Evolutionary conservation across 495 filamentous ascomycete genomes (phyloP), one percentile per base, ranked within the genome.

Genomic region (Xylaria intraflava): DNA sequence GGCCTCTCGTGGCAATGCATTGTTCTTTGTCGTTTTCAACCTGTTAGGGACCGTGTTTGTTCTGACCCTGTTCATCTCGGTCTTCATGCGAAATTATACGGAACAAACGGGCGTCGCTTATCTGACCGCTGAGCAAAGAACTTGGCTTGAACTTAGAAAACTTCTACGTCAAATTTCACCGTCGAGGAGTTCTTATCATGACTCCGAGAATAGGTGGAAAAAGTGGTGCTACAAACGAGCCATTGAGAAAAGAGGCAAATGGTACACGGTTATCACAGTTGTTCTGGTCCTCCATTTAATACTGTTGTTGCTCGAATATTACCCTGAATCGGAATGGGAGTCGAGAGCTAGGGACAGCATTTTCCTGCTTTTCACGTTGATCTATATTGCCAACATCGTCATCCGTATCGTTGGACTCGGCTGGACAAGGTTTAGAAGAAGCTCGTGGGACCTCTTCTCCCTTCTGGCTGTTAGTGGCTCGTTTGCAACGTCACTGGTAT

Each of bases 1-100:
- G 56, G 74, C 79, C 4, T 80, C 84, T 3, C 87, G 91, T 59
- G 89, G 84, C 20, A 96, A 97, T 58, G 92, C 87, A 2, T 58
- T 96, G 20, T 97, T 96, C 78, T 95, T 97, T 68, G 82, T 99
- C 44, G 79, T 89, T 11, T 99, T 97, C 82, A 99, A 99, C 68
- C 80, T 99, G 58, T 79, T 99, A 53, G 91, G 90, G 22, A 88
- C 94, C 2, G 94, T 99, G 64, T 99, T 99, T 74, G 89, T 99
- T 46, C 75, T 99, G 69, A 99, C 94, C 1, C 74, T 99, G 64
- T 99, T 99, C 66, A 93, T 97, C 30, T 96, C 93, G 56, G 93
- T 99, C 44, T 99, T 99, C 69, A 99, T 99, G 94, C 87, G 93
- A 40, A 97, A 94, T 67, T 97, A 97, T 73, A 97, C 93, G 3